phyloP scores from a whole-genome alignment of 768 basidiomycete species.

The Macrolepiota dolichaula region DNA sequence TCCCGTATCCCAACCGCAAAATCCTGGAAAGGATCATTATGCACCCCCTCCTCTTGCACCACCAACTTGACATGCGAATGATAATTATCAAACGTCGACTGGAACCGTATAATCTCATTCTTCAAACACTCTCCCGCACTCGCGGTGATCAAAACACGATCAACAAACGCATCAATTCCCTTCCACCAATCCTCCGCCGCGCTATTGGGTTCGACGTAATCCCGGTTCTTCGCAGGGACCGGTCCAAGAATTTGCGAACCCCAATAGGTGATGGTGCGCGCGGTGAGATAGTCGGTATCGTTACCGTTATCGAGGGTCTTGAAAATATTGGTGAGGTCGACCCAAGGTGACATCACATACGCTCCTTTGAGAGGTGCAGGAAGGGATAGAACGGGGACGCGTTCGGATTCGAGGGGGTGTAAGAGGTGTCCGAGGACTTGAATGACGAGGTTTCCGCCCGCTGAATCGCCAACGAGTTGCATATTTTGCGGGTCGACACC shows the following conservation, averaged over 20 bases:
- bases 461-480: constrained; percentile 31
- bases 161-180: constrained; percentile 26
- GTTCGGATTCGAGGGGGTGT: constrained; percentile 20
- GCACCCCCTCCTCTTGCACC: constrained; percentile 18
- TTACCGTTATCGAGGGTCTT: constrained; percentile 22
- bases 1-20: neutral
- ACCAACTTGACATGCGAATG: constrained; percentile 19
- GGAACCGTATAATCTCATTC: constrained; percentile 27
- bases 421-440: constrained; percentile 30
- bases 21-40: constrained; percentile 9
- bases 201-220: constrained; percentile 27
- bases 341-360: constrained; percentile 31
- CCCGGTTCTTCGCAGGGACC: constrained; percentile 19
- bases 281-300: constrained; percentile 22
- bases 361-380: constrained; percentile 21
- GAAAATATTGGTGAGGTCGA: constrained; percentile 18
- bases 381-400: constrained; percentile 19
- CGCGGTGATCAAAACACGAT: constrained; percentile 32
- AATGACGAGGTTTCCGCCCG: constrained; percentile 28
- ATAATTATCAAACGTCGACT: constrained; percentile 18
- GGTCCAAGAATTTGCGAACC: constrained; percentile 14
- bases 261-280: constrained; percentile 12
- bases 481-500: constrained; percentile 30
- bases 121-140: constrained; percentile 31
- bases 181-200: constrained; percentile 32